A percentile compares a stretch with the other conserved stretches of the same genome.
Evolutionary conservation across 345 rosid species (phyloP).

Genomic region (Salix brachista): DNA sequence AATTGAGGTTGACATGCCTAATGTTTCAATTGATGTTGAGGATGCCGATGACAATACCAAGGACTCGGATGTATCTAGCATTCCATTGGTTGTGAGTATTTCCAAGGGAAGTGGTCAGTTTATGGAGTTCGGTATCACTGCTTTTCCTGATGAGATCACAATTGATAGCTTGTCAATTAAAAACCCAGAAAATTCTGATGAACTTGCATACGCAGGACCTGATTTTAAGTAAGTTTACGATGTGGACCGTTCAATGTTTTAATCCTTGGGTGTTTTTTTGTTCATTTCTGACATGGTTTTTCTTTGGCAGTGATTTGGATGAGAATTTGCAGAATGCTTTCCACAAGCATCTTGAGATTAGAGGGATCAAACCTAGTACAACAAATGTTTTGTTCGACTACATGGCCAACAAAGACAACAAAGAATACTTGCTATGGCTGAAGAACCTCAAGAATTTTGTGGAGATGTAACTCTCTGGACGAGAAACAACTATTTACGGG

Average conservation of each 20-base stretch:
- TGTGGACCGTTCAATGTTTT: background rate
- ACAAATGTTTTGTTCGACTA: slow-evolving; percentile 42
- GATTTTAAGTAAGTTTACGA: slow-evolving; percentile 46
- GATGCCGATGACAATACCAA: slow-evolving; percentile 21
- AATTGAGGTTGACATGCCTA: slow-evolving; percentile 48
- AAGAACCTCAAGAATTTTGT: slow-evolving; percentile 49
- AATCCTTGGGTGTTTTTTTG: background rate
- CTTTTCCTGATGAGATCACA: slow-evolving; percentile 44
- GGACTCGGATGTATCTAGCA: slow-evolving; percentile 4
- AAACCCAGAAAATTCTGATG: slow-evolving; percentile 30
- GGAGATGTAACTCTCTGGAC: slow-evolving; percentile 23
- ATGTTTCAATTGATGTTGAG: slow-evolving; percentile 17
- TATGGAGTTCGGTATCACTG: slow-evolving; percentile 55
- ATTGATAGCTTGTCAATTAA: slow-evolving; percentile 52
- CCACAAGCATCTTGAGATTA: slow-evolving; percentile 52
- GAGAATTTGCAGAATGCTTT: slow-evolving; percentile 66
- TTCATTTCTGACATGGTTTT: background rate
- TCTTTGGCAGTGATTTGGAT: slow-evolving; percentile 52
- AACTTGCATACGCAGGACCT: slow-evolving; percentile 65
- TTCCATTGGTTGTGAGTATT: slow-evolving; percentile 52
- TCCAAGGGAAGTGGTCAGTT: slow-evolving; percentile 32
- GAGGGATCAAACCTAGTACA: slow-evolving; percentile 55
- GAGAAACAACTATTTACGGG: background rate
- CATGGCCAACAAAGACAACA: slow-evolving; percentile 51
- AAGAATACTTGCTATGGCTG: slow-evolving; percentile 59